Evolutionary conservation across 768 basidiomycete genomes (phyloP).

Genomic region (Crucibulum laeve): DNA sequence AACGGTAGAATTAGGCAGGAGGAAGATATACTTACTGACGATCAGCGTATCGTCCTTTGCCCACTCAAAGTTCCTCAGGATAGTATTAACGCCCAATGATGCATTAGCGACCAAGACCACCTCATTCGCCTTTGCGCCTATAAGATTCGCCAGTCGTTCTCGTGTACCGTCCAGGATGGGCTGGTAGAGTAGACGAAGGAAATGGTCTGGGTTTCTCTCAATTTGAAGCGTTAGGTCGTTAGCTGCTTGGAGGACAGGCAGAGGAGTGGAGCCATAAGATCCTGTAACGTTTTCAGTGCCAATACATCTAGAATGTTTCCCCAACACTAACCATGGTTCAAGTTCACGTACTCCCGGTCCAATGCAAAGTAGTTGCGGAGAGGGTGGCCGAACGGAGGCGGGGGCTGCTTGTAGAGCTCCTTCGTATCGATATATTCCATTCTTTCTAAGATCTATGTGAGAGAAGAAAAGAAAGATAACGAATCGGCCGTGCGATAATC

Average conservation of each 20-base stretch:
- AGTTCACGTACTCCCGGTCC: slow-evolving; percentile 54
- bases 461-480: not conserved
- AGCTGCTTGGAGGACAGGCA: slow-evolving; percentile 43
- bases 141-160: slow-evolving; percentile 44
- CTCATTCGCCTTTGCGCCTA: slow-evolving; percentile 48
- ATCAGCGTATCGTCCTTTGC: slow-evolving; percentile 63
- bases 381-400: slow-evolving; percentile 49
- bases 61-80: slow-evolving; percentile 68
- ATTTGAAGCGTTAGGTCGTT: slow-evolving; percentile 33
- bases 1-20: slow-evolving; percentile 21
- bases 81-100: slow-evolving; percentile 60
- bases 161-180: slow-evolving; percentile 34
- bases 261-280: slow-evolving; percentile 54
- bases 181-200: slow-evolving; percentile 34
- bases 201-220: slow-evolving; percentile 56
- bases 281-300: no score
- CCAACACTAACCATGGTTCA: slow-evolving; percentile 56
- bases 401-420: slow-evolving; percentile 19
- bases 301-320: no score
- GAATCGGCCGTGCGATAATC: not conserved
- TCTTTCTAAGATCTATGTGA: not conserved
- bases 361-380: slow-evolving; percentile 52
- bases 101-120: slow-evolving; percentile 61
- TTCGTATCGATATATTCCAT: slow-evolving; percentile 7
- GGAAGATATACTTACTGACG: slow-evolving; percentile 37